These are phyloP conservation scores for Luzula sylvatica DNA, from an alignment of 176 grass and related monocot species.

Conservation along the genomic window DNA sequence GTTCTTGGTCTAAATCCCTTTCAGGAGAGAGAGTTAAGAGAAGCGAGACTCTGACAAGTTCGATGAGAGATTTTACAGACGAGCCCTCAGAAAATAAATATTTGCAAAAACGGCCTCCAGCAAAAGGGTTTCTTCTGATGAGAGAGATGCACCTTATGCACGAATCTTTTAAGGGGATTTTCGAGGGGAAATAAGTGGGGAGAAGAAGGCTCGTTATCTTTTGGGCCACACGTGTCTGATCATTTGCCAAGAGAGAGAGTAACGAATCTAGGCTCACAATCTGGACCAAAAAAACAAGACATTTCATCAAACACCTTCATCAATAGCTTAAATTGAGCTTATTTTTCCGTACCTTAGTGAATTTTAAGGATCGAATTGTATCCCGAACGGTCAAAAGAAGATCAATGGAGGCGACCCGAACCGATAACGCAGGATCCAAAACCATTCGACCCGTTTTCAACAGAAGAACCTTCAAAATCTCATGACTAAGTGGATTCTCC, in stretches of 20 bases:
- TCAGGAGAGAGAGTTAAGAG: conserved; percentile 45
- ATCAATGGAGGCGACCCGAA: conserved; percentile 60
- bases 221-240: conserved; percentile 70
- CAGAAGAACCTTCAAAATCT: conserved; percentile 80
- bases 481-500: conserved; percentile 84
- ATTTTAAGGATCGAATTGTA: conserved; percentile 68
- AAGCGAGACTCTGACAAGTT: conserved; percentile 43
- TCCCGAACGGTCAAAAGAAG: conserved; percentile 76
- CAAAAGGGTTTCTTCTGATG: conserved; percentile 67
- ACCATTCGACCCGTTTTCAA: conserved; percentile 55
- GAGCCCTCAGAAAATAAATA: conserved; percentile 77
- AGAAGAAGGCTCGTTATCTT: conserved; percentile 87
- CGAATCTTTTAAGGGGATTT: conserved; percentile 51
- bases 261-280: conserved; percentile 53
- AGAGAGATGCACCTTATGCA: conserved; percentile 58
- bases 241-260: conserved; percentile 65
- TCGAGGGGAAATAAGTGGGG: conserved; percentile 87
- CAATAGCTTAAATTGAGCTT: no score
- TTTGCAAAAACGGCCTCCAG: conserved; percentile 91
- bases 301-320: no score
- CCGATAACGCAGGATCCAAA: conserved; percentile 54
- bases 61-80: conserved; percentile 44
- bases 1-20: conserved; percentile 47
- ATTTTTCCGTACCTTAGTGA: conserved; percentile 50
- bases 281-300: conserved; percentile 20